Evolutionary conservation across 306 rosid genomes (phyloP), one percentile per base, ranked within the genome.

Genomic region (Astragalus membranaceus): DNA sequence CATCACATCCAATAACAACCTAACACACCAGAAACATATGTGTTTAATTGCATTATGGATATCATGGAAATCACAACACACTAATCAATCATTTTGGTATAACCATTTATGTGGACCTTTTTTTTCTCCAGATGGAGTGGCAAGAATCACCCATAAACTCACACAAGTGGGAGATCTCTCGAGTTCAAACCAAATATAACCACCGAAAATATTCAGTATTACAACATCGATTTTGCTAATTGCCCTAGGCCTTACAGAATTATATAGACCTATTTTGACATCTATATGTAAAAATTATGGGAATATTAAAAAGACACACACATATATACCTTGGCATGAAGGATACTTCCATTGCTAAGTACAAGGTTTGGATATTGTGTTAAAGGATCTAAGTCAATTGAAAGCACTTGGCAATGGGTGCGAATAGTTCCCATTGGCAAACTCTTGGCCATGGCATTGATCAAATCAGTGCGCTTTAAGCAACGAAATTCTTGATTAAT

Each of bases 1-100:
- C 92, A 71, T 88, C 89, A 42, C 89, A 88, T 71, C 92, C 89
- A 48, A 85, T 71, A 23, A 88, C 79, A 70, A 76, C 79, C 85
- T 87, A 67, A 48, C 61, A 36, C 2, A 26, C 3, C 14, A 4
- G 7, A 52, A 37, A 49, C 42, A 0, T 20, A 11, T 17, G 9
- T 33, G 14, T 0, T 10, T 53, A 53, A 10, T 53, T 53, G 35
- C 5, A 29, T 2, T 26, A 26, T 26, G 30, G 30, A 2, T 26
- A 26, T 26, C 30, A 3, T 26, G 30, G 30, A 26, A 26, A 20
- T 20, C 23, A 20, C 23, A 20, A 26, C 30, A 26, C 30, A 26
- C 4, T 26, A 26, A 26, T 26, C 30, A 26, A 26, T 26, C 30
- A 26, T 26, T 26, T 26, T 26, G 4, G 30, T 26, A 26, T 3